These are phyloP conservation scores for Dimocarpus longan DNA, from an alignment of 345 rosid genomes.

Conservation along the genomic window DNA sequence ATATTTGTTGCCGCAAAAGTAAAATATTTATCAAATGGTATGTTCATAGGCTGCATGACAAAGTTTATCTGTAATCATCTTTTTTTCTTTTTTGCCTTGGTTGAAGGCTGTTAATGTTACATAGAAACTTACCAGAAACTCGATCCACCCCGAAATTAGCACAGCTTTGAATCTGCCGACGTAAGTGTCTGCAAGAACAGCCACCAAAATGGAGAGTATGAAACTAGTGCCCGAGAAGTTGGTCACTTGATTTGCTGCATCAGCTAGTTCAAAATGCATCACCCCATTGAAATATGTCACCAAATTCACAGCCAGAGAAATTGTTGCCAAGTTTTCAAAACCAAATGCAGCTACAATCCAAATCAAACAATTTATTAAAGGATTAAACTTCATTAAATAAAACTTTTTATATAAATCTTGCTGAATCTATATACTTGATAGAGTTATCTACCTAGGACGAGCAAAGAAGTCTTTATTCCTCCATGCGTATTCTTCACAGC, in stretches of 20 bases:
- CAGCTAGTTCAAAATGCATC: conserved; percentile 56
- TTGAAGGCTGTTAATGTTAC: too few relatives aligned
- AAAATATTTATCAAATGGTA: background rate
- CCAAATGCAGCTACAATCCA: conserved; percentile 39
- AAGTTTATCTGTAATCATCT: too few relatives aligned
- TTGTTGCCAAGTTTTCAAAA: conserved; percentile 47
- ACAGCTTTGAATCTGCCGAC: conserved; percentile 52
- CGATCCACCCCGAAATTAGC: conserved; percentile 47
- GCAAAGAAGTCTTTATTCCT: conserved; percentile 44
- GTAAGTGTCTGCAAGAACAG: conserved; percentile 48
- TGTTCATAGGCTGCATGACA: background rate
- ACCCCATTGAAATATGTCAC: conserved; percentile 51
- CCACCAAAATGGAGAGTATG: conserved; percentile 48
- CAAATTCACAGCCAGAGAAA: conserved; percentile 51
- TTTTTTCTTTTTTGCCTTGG: too few relatives aligned
- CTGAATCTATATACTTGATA: background rate
- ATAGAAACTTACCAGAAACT: conserved; percentile 42
- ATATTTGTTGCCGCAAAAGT: background rate
- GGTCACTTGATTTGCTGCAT: conserved; percentile 59
- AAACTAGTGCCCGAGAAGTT: conserved; percentile 51
- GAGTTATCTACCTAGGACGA: conserved; percentile 37
- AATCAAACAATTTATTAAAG: background rate
- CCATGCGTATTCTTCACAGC: conserved; percentile 55
- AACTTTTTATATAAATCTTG: too few relatives aligned
- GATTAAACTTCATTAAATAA: background rate